Percentiles rank a stretch among this genome's conserved stretches.
phyloP scores from a whole-genome alignment of 139 green algal species.

The Volvox africanus region DNA sequence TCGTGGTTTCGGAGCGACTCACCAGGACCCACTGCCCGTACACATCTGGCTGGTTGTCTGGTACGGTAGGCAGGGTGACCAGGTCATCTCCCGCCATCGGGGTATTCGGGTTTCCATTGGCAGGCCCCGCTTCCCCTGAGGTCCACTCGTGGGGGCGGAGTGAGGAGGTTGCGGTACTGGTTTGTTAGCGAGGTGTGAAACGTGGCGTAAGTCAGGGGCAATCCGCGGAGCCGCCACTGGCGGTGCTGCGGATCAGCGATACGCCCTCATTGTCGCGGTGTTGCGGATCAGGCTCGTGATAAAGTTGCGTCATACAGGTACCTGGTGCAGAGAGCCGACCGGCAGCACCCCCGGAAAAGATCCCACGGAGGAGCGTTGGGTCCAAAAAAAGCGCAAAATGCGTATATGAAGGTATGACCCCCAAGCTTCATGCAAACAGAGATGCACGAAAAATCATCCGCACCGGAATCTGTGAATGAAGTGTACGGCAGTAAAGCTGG shows the following conservation, averaged over 20 bases:
- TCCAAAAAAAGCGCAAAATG: not conserved
- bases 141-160: not conserved
- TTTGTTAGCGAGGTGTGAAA: no score
- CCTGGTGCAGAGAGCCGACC: not conserved
- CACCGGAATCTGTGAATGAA: not conserved
- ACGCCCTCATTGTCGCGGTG: no score
- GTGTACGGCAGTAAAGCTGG: constrained; percentile 1
- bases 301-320: not conserved
- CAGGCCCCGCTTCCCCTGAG: not conserved
- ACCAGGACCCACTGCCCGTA: constrained; percentile 22
- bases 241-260: no score
- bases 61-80: not conserved
- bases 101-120: constrained; percentile 11
- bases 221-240: no score
- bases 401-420: not conserved
- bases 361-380: not conserved
- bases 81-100: not conserved
- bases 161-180: not conserved
- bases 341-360: not conserved
- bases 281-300: no score
- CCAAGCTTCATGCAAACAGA: no score
- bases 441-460: not conserved
- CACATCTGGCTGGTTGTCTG: not conserved
- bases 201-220: no score
- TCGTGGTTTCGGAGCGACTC: not conserved